Conservation (phyloP, 495 filamentous ascomycete species). For the Aspergillus kassunensis region DNA sequence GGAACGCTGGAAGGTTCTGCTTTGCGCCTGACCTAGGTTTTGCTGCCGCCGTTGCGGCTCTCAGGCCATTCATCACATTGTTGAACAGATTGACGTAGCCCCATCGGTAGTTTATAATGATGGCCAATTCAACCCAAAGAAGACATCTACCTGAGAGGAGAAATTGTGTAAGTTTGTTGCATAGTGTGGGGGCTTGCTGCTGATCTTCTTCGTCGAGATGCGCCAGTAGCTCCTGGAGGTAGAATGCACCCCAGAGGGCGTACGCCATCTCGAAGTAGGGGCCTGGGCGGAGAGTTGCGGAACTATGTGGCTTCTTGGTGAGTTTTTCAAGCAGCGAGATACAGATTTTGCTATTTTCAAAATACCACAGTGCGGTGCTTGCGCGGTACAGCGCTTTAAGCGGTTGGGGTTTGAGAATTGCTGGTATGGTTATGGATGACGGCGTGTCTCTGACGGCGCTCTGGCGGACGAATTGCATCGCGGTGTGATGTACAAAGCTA, state of each 20-base stretch:
- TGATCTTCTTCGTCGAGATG: neutral
- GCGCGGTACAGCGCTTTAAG: neutral
- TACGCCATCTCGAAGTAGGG: neutral
- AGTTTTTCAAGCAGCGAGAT: neutral
- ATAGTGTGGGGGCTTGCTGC: neutral
- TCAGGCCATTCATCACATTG: neutral
- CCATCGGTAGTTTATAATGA: neutral
- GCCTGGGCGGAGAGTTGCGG: too few species aligned
- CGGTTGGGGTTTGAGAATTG: neutral
- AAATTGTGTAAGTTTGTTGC: neutral
- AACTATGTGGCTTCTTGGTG: neutral
- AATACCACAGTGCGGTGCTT: neutral
- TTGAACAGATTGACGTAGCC: neutral
- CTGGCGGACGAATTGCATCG: neutral
- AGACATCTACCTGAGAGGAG: neutral
- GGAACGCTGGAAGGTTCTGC: neutral
- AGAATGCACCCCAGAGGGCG: neutral
- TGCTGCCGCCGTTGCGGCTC: neutral
- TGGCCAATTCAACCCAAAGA: neutral
- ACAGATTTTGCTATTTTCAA: neutral
- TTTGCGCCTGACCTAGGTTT: too few species aligned
- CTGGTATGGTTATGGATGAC: neutral
- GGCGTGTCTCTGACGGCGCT: neutral
- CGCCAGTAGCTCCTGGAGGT: neutral
- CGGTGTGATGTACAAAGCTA: neutral